A percentile compares a stretch with the other conserved stretches of the same genome.
Evolutionary conservation across 2,329 filamentous ascomycete genomes (phyloP).

Genomic region (Plectosphaerella plurivora): DNA sequence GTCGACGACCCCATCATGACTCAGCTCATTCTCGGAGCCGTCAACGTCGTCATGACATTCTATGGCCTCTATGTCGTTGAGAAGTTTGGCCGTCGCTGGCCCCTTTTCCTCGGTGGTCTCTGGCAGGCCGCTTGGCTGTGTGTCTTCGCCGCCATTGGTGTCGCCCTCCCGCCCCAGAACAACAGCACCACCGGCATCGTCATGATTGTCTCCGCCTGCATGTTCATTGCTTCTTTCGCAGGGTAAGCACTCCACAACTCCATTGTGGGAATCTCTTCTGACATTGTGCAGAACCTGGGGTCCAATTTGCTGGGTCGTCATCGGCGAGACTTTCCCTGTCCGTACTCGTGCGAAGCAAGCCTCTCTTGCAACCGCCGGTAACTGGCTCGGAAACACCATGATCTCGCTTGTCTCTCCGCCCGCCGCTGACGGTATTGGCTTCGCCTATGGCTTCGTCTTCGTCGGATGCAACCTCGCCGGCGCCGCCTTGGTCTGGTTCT

Average conservation of each 20-base stretch:
- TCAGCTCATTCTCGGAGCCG: slow-evolving; percentile 62
- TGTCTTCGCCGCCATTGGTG: slow-evolving; percentile 58
- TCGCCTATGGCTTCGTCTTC: slow-evolving; percentile 63
- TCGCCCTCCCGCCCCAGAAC: slow-evolving; percentile 33
- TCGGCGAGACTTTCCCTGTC: slow-evolving; percentile 61
- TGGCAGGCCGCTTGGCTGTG: slow-evolving; percentile 66
- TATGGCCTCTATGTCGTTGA: slow-evolving; percentile 66
- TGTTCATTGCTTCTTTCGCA: slow-evolving; percentile 72
- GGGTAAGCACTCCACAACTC: slow-evolving; percentile 14
- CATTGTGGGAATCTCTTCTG: not conserved
- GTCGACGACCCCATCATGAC: slow-evolving; percentile 62
- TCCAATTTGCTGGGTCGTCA: slow-evolving; percentile 64
- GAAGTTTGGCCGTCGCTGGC: slow-evolving; percentile 62
- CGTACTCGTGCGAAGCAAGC: slow-evolving; percentile 51
- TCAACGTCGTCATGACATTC: slow-evolving; percentile 66
- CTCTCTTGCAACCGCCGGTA: slow-evolving; percentile 48
- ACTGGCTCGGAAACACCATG: slow-evolving; percentile 62
- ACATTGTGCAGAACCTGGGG: slow-evolving; percentile 53
- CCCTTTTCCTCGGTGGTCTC: slow-evolving; percentile 59
- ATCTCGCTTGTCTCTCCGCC: slow-evolving; percentile 66
- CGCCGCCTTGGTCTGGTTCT: slow-evolving; percentile 61
- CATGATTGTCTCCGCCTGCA: slow-evolving; percentile 68
- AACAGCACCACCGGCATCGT: slow-evolving; percentile 52
- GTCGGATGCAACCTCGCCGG: slow-evolving; percentile 56
- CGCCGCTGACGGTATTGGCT: slow-evolving; percentile 57